phyloP scores from a whole-genome alignment of 2,329 filamentous ascomycete genomes.

The Colletotrichum graminicola region DNA sequence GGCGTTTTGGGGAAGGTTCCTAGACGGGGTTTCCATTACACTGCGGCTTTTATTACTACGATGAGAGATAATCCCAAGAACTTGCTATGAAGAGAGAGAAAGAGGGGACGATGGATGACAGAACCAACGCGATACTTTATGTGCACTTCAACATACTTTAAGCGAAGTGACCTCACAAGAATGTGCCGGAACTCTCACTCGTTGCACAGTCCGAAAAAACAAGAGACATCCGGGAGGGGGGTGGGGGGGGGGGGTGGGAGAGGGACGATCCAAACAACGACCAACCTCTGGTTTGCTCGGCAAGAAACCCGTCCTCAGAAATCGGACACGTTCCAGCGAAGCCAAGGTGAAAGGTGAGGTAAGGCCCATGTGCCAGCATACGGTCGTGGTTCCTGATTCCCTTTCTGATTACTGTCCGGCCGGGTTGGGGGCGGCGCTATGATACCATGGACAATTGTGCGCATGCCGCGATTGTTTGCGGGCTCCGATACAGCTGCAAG shows the following conservation, averaged over 20 bases:
- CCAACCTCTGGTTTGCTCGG: not conserved
- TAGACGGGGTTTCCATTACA: conserved; percentile 17
- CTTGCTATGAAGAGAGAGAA: not conserved
- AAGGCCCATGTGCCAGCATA: not conserved
- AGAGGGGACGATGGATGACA: not conserved
- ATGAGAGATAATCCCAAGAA: not conserved
- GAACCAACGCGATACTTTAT: not conserved
- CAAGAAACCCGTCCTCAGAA: not conserved
- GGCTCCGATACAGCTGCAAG: not conserved
- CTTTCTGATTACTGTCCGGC: not conserved
- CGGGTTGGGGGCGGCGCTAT: conserved; percentile 6
- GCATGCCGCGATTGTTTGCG: not conserved
- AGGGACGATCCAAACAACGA: not conserved
- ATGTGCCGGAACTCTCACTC: not conserved
- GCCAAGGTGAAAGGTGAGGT: not conserved
- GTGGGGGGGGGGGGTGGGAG: not conserved
- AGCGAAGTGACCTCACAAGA: not conserved
- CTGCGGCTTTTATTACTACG: not conserved
- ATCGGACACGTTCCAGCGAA: not conserved
- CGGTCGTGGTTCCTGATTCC: not conserved
- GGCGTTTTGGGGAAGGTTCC: conserved; percentile 26
- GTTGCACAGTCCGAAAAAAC: not conserved
- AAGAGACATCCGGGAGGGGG: not conserved
- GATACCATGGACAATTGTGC: not conserved
- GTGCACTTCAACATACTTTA: conserved; percentile 11